Evolutionary conservation across 176 grass and related monocot genomes (phyloP).

Genomic region (Rhynchospora tenuis): DNA sequence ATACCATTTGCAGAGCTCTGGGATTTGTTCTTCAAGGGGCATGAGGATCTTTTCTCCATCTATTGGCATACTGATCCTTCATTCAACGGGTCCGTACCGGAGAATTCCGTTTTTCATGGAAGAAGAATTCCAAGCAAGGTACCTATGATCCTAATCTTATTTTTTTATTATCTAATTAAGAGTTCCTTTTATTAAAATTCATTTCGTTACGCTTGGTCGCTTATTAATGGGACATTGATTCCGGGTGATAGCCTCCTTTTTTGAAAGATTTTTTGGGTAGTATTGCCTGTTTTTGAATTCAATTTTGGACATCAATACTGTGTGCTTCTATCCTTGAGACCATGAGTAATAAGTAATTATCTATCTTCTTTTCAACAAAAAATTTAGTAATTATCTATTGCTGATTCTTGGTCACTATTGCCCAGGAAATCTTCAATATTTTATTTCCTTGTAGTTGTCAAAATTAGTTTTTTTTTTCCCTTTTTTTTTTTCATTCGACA

Average conservation of each 20-base stretch:
- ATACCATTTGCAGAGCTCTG: conserved; percentile 71
- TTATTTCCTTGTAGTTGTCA: background rate
- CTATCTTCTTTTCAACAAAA: too few relatives aligned
- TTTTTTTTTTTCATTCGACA: background rate
- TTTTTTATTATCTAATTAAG: background rate
- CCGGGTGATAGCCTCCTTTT: background rate
- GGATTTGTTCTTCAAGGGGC: conserved; percentile 78
- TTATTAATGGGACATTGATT: background rate
- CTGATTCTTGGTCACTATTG: background rate
- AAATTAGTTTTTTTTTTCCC: background rate
- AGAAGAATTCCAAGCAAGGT: conserved; percentile 82
- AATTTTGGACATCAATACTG: background rate
- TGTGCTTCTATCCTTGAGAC: too few relatives aligned
- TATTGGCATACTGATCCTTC: conserved; percentile 68
- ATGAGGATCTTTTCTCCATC: conserved; percentile 53
- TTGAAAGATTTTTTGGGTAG: background rate
- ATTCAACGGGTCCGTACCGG: conserved; percentile 37
- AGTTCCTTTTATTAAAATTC: background rate
- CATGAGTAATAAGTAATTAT: background rate
- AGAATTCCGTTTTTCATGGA: conserved; percentile 50
- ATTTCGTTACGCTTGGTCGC: background rate
- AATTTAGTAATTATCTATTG: background rate
- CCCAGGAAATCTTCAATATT: background rate
- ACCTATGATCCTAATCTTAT: conserved; percentile 8
- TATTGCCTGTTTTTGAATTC: background rate